Conservation (phyloP, 2,329 filamentous ascomycete species). For the Diplodia scrobiculata region DNA sequence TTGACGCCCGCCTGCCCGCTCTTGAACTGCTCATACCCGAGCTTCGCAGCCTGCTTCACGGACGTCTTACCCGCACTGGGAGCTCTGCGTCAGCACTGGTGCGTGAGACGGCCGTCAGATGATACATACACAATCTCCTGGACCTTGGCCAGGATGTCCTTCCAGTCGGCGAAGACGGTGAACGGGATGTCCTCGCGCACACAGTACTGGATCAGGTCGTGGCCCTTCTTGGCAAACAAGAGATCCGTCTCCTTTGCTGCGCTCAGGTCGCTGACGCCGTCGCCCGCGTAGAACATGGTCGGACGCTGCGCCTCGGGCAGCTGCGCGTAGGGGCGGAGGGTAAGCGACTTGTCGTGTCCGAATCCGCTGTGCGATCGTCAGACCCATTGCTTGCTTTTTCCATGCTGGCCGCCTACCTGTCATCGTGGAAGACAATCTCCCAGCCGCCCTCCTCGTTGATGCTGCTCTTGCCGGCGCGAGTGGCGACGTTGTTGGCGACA, state of each 20-base stretch:
- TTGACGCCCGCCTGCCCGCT: conserved; percentile 45
- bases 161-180: conserved; percentile 83
- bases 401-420: conserved; percentile 57
- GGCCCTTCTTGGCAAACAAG: conserved; percentile 28
- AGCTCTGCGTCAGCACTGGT: neutral
- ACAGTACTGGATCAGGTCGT: conserved; percentile 86
- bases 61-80: conserved; percentile 66
- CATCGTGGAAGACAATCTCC: conserved; percentile 86
- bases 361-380: conserved; percentile 58
- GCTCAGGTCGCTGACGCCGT: conserved; percentile 89
- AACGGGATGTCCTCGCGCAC: conserved; percentile 82
- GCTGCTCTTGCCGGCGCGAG: conserved; percentile 66
- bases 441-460: conserved; percentile 82
- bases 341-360: conserved; percentile 95
- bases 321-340: conserved; percentile 82
- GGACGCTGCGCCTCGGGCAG: conserved; percentile 70
- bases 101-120: conserved; percentile 6
- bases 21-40: conserved; percentile 53
- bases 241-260: conserved; percentile 77
- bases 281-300: conserved; percentile 89
- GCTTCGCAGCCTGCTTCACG: conserved; percentile 68
- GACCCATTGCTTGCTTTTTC: conserved; percentile 6
- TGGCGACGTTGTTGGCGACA: conserved; percentile 78
- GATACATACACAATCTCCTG: conserved; percentile 64
- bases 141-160: conserved; percentile 72